Evolutionary conservation across 1,284 basidiomycete genomes (phyloP).

Genomic region (Malassezia caprae): DNA sequence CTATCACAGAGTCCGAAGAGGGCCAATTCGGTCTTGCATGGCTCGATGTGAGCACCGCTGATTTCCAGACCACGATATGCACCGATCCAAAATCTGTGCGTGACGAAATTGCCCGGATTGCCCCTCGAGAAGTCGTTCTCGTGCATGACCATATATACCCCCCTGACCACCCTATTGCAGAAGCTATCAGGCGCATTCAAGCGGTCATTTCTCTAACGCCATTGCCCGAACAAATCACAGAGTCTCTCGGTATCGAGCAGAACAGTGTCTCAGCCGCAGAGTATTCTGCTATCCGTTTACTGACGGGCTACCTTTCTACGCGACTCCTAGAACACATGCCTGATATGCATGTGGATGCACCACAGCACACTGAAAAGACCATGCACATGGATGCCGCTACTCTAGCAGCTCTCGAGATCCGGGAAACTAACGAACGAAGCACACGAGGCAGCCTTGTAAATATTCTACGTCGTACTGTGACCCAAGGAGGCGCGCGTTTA

Average conservation of each 20-base stretch:
- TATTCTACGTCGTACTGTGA: constrained; percentile 38
- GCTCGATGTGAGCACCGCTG: constrained; percentile 45
- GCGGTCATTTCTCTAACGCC: neutral
- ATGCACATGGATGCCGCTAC: constrained; percentile 46
- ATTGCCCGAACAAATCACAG: neutral
- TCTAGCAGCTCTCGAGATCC: constrained; percentile 37
- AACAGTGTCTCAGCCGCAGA: constrained; percentile 11
- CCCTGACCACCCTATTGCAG: constrained; percentile 8
- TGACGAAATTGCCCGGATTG: constrained; percentile 40
- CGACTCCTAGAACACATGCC: constrained; percentile 28
- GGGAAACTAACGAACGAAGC: constrained; percentile 25
- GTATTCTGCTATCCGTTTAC: constrained; percentile 20
- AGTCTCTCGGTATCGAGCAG: neutral
- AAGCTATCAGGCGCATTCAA: constrained; percentile 8
- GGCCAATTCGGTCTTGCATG: constrained; percentile 35
- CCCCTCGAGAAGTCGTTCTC: constrained; percentile 35
- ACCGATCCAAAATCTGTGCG: constrained; percentile 25
- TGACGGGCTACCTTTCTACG: constrained; percentile 36
- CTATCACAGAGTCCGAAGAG: constrained; percentile 7
- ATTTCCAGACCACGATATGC: constrained; percentile 32
- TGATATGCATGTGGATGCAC: constrained; percentile 10
- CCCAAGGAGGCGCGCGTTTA: constrained; percentile 36
- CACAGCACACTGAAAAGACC: neutral
- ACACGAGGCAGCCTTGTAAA: constrained; percentile 33
- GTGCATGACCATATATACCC: constrained; percentile 9